A percentile compares a stretch with the other conserved stretches of the same genome.
phyloP scores from a whole-genome alignment of 2,329 filamentous ascomycete genomes.

The Paecilomyces fulvus region DNA sequence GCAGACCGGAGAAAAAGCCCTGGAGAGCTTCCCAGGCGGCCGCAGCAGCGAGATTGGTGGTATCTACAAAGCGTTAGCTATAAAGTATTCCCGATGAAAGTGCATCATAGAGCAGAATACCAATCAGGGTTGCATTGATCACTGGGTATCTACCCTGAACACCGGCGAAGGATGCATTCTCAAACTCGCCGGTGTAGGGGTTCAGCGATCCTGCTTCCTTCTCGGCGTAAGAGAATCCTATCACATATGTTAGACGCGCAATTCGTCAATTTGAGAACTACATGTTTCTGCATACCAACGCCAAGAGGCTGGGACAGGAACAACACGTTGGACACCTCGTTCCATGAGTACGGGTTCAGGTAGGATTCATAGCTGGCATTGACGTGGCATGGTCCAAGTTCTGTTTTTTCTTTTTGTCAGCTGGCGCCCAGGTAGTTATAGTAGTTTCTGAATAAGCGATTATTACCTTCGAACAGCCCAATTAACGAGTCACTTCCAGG shows the following conservation, averaged over 20 bases:
- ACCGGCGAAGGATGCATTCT: slow-evolving; percentile 35
- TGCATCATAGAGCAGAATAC: slow-evolving; percentile 11
- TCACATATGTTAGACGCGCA: not conserved
- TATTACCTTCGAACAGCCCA: slow-evolving; percentile 31
- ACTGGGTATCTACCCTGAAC: slow-evolving; percentile 42
- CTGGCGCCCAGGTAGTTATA: not conserved
- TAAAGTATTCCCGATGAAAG: not conserved
- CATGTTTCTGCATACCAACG: slow-evolving; percentile 32
- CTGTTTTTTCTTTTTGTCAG: slow-evolving; percentile 11
- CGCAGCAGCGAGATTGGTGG: slow-evolving; percentile 48
- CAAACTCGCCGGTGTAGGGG: slow-evolving; percentile 36
- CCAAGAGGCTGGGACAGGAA: slow-evolving; percentile 56
- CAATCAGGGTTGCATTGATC: slow-evolving; percentile 41
- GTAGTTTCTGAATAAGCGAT: slow-evolving; percentile 1
- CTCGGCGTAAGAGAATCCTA: slow-evolving; percentile 28
- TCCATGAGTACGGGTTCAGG: slow-evolving; percentile 54
- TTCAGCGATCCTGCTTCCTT: slow-evolving; percentile 35
- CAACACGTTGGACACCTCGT: slow-evolving; percentile 51
- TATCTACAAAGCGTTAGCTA: slow-evolving; percentile 29
- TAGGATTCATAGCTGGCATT: slow-evolving; percentile 36
- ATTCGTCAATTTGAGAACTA: not conserved
- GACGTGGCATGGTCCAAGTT: slow-evolving; percentile 37
- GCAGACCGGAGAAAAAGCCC: slow-evolving; percentile 44
- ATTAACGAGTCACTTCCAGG: slow-evolving; percentile 36
- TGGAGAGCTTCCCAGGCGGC: slow-evolving; percentile 50